A percentile compares a stretch with the other conserved stretches of the same genome.
These are phyloP conservation scores for Purpureocillium takamizusanense DNA, from an alignment of 2,329 filamentous ascomycete species.

Conservation along the genomic window DNA sequence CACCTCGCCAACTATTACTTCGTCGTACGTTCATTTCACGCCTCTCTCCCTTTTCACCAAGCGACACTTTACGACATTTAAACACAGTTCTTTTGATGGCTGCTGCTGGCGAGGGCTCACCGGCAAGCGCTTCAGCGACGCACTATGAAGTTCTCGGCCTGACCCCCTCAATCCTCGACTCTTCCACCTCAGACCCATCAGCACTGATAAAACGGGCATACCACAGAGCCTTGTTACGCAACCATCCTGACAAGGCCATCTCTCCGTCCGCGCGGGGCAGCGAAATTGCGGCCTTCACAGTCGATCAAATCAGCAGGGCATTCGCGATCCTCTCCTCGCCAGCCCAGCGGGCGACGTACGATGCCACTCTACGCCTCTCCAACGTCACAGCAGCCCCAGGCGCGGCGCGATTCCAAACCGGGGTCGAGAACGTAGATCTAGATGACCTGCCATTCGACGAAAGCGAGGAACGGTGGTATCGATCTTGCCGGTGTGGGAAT, in stretches of 20 bases:
- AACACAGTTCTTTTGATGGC: not conserved
- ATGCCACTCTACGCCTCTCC: slow-evolving; percentile 34
- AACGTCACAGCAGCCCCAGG: slow-evolving; percentile 10
- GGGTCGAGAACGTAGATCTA: slow-evolving; percentile 55
- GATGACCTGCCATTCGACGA: slow-evolving; percentile 53
- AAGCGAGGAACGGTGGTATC: slow-evolving; percentile 39
- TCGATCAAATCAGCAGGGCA: slow-evolving; percentile 57
- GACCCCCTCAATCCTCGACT: slow-evolving; percentile 36
- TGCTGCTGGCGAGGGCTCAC: slow-evolving; percentile 3
- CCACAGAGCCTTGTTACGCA: slow-evolving; percentile 51
- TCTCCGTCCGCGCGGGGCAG: slow-evolving; percentile 2
- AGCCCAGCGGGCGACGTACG: slow-evolving; percentile 41
- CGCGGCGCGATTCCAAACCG: slow-evolving; percentile 38
- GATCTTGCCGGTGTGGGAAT: slow-evolving; percentile 56
- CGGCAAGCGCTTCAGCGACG: slow-evolving; percentile 24
- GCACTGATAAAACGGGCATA: slow-evolving; percentile 54
- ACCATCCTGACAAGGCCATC: slow-evolving; percentile 54
- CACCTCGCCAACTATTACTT: not conserved
- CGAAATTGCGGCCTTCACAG: slow-evolving; percentile 29
- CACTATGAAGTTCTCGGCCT: slow-evolving; percentile 55
- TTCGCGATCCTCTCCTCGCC: slow-evolving; percentile 46
- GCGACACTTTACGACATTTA: too few relatives aligned
- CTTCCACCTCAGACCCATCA: slow-evolving; percentile 28
- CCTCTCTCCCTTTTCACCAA: not conserved
- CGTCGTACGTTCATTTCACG: not conserved